Evolutionary conservation across 1,139 yeast genomes (phyloP).

Genomic region (Petasospora fabianii): DNA sequence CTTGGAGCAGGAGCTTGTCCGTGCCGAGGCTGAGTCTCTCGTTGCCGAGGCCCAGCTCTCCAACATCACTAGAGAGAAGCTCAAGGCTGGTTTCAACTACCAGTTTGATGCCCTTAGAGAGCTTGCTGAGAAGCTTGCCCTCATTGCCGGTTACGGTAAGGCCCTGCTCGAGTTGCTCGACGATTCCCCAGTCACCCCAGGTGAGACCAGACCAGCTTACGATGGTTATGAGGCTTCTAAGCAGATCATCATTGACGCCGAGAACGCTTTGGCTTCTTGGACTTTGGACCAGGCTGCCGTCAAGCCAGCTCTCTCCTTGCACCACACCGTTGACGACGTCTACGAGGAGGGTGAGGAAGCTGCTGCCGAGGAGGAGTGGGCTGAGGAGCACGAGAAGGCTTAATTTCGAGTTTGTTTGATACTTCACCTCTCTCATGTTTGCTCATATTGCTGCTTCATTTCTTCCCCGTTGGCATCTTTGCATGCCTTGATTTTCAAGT

Average conservation of each 20-base stretch:
- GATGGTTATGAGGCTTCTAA: slow-evolving; percentile 94
- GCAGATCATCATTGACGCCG: slow-evolving; percentile 96
- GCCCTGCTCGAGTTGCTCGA: slow-evolving; percentile 78
- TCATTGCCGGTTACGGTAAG: slow-evolving; percentile 87
- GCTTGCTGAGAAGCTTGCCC: slow-evolving; percentile 77
- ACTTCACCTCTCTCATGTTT: neutral
- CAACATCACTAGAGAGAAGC: slow-evolving; percentile 81
- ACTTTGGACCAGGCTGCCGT: slow-evolving; percentile 93
- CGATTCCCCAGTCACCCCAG: slow-evolving; percentile 85
- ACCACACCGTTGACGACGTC: slow-evolving; percentile 64
- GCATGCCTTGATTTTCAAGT: no score
- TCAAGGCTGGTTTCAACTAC: slow-evolving; percentile 80
- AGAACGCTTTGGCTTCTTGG: slow-evolving; percentile 94
- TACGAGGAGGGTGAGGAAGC: slow-evolving; percentile 45
- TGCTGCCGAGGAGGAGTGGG: slow-evolving; percentile 34
- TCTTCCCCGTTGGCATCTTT: neutral
- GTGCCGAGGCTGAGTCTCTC: slow-evolving; percentile 87
- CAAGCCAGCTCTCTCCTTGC: slow-evolving; percentile 87
- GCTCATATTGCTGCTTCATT: neutral
- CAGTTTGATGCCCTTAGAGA: slow-evolving; percentile 83
- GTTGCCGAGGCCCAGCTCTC: slow-evolving; percentile 91
- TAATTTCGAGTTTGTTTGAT: neutral
- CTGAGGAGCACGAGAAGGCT: slow-evolving; percentile 28
- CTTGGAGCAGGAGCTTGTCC: slow-evolving; percentile 81
- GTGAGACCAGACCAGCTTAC: slow-evolving; percentile 85